A percentile compares a stretch with the other conserved stretches of the same genome.
These are phyloP conservation scores for Solanum pennellii DNA, from an alignment of 257 asterid species.

Conservation along the genomic window DNA sequence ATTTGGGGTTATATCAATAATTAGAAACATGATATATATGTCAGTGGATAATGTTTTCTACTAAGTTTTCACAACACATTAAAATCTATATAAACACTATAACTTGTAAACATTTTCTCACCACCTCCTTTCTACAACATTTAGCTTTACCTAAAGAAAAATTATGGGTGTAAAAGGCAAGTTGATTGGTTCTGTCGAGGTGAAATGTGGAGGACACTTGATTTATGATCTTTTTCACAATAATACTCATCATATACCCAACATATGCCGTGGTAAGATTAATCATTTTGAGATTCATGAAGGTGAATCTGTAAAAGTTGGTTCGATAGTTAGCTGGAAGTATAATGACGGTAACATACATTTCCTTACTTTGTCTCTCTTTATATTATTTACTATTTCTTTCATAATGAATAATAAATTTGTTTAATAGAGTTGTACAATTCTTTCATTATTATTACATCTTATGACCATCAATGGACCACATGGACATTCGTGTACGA, in stretches of 20 bases:
- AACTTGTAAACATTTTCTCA: not conserved
- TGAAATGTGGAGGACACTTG: not conserved
- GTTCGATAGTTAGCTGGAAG: not conserved
- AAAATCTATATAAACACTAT: not conserved
- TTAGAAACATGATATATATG: too few species aligned
- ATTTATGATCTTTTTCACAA: not conserved
- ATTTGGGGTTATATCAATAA: too few species aligned
- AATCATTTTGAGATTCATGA: not conserved
- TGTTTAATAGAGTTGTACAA: not conserved
- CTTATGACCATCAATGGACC: not conserved
- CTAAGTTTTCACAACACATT: not conserved
- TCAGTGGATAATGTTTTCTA: not conserved
- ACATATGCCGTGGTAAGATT: not conserved
- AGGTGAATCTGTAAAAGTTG: not conserved
- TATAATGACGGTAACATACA: not conserved
- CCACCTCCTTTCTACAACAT: not conserved
- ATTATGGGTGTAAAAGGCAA: not conserved
- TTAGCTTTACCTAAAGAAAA: not conserved
- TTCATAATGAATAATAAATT: too few species aligned
- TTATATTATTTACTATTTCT: not conserved
- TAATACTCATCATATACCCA: not conserved
- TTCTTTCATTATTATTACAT: not conserved
- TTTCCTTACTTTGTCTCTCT: not conserved
- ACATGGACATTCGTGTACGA: not conserved
- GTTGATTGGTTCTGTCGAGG: not conserved